Evolutionary conservation across 1,284 basidiomycete species (phyloP), one percentile per base, ranked within the genome.

Genomic region (Blastosporella zonata): DNA sequence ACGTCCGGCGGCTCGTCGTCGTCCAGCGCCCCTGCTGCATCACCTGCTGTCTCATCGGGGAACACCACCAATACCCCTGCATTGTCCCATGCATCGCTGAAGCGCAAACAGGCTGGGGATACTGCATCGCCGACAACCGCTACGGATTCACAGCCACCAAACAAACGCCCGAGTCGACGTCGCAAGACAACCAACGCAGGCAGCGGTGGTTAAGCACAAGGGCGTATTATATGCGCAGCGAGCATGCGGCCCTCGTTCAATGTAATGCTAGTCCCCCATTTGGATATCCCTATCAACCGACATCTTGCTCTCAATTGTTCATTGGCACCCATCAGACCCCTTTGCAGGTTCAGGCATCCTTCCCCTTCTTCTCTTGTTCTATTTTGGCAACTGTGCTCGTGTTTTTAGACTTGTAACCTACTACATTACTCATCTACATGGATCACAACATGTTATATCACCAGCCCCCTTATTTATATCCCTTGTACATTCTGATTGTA

Each of bases 61-160:
- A 59, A 63, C 15, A 66, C 67, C 9, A 69, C 64, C 8, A 71
- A 66, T 59, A 78, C 78, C 3, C 82, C 84, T 2, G 71, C 77
- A 6, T 61, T 82, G 65, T 49, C 74, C 33, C 67, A 70, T 59
- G 71, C 81, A 47, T 72, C 78, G 36, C 67, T 87, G 59, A 89
- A 89, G 68, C 76, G 86, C 53, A 88, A 87, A 50, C 71, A 74
- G 55, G 69, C 67, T 22, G 57, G 63, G 31, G 78, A 80, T 47
- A 67, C 73, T 29, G 69, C 74, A 22, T 78, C 81, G 22, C 78
- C 82, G 28, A 74, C 75, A 23, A 72, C 73, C 38, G 66, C 70
- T 37, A 70, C 67, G 43, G 61, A 68, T 47, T 78, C 77, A 49
- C 68, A 75, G 54, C 70, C 70, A 49, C 73, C 74, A 17, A 61